Evolutionary conservation across 2,329 filamentous ascomycete genomes (phyloP).

Genomic region (Tolypocladium tundrense): DNA sequence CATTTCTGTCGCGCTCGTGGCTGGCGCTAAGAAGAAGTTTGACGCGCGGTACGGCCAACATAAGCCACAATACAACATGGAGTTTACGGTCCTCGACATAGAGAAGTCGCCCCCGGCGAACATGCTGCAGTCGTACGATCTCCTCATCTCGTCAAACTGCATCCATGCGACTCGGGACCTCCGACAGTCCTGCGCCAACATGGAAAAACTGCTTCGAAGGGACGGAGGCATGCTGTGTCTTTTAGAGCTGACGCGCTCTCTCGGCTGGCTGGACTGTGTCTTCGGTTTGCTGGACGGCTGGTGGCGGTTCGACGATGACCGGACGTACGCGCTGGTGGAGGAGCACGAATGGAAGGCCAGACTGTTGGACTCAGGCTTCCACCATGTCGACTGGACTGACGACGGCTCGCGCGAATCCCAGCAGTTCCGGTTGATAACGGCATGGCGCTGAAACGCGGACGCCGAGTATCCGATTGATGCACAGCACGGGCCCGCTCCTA

Average conservation of each 20-base stretch:
- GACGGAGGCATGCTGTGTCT: slow-evolving; percentile 18
- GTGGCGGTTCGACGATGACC: slow-evolving; percentile 21
- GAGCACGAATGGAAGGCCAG: slow-evolving; percentile 12
- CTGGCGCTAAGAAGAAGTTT: slow-evolving; percentile 15
- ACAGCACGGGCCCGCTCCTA: too few species aligned
- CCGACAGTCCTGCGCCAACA: slow-evolving; percentile 10
- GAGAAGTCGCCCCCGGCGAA: slow-evolving; percentile 12
- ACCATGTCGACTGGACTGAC: slow-evolving; percentile 14
- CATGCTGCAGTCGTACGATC: slow-evolving; percentile 12
- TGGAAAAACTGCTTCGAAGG: slow-evolving; percentile 11
- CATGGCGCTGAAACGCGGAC: slow-evolving; percentile 1
- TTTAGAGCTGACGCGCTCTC: slow-evolving; percentile 16
- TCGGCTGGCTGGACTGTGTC: slow-evolving; percentile 19
- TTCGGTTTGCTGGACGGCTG: slow-evolving; percentile 25
- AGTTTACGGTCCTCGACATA: slow-evolving; percentile 17
- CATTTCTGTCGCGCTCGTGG: slow-evolving; percentile 22
- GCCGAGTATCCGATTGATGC: too few species aligned
- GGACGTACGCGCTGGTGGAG: slow-evolving; percentile 11
- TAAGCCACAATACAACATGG: slow-evolving; percentile 8
- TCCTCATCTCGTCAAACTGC: slow-evolving; percentile 24
- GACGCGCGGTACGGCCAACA: not conserved
- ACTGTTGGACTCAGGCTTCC: slow-evolving; percentile 11
- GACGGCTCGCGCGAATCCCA: slow-evolving; percentile 12
- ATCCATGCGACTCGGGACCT: slow-evolving; percentile 23
- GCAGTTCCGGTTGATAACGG: slow-evolving; percentile 14